phyloP scores from a whole-genome alignment of 176 grass and related monocot species.

The Avena eriantha region DNA sequence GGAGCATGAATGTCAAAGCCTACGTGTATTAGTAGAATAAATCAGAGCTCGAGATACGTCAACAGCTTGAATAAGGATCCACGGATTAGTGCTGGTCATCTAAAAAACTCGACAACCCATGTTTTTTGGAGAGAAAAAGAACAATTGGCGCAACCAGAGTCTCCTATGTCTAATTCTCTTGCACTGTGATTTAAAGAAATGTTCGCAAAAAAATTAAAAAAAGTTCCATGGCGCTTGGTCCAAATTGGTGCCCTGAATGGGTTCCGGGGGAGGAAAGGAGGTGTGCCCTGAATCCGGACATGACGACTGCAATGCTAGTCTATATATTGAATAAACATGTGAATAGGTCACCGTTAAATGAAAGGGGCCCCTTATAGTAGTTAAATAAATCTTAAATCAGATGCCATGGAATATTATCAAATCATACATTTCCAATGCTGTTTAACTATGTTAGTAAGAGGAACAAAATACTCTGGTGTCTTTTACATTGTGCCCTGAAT shows the following conservation, averaged over 20 bases:
- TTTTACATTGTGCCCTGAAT: slow-evolving; percentile 11
- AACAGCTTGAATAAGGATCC: slow-evolving; percentile 14
- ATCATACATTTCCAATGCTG: neutral
- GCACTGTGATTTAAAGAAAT: too few species aligned
- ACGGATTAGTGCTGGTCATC: neutral
- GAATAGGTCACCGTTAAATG: neutral
- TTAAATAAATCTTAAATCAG: neutral
- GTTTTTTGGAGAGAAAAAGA: too few species aligned
- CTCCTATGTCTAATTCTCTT: neutral
- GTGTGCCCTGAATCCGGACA: slow-evolving; percentile 1
- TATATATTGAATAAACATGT: neutral
- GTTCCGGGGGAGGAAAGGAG: neutral
- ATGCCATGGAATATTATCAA: neutral
- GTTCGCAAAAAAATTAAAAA: too few species aligned
- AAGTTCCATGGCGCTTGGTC: neutral
- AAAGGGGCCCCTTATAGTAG: neutral
- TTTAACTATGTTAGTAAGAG: neutral
- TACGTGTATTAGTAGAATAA: slow-evolving; percentile 20
- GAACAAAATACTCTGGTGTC: neutral
- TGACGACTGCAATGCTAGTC: neutral
- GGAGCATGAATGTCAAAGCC: slow-evolving; percentile 25
- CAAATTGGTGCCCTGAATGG: neutral
- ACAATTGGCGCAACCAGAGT: neutral
- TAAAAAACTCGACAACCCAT: too few species aligned
- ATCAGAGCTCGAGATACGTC: slow-evolving; percentile 47